Base-by-base conservation (phyloP, 176 grass and related monocot genomes). In the Cenchrus purpureus region DNA sequence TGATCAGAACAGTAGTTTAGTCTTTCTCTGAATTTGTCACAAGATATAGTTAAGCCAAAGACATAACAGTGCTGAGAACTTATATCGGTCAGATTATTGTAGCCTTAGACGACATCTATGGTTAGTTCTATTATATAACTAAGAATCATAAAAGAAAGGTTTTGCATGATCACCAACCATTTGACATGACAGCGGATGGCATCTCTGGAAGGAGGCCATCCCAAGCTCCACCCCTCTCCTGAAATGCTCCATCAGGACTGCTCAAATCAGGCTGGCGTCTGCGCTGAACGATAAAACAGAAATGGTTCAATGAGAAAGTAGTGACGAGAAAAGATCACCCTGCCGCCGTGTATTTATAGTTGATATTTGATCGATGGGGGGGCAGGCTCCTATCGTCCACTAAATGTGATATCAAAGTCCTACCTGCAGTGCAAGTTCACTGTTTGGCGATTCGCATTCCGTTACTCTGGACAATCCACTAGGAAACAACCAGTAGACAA, bases 151-250 rank as follows among this genome's bases (percentile, higher is more conserved):
- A 63, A 8, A 77, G 49, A 64, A 78, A 65, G 67, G n/a, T 10
- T 53, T 73, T 44, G 65, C 37, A 80, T 42, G 60, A 79, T 79
- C 87, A 92, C 92, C 90, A 76, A 92, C 92, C 90, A 76, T 79
- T 83, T 90, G 85, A 80, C 80, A 82, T 0, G 87, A 88, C 70
- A 94, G 16, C 1, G 92, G 88, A 72, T 85, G 89, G 77, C 92
- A 88, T 76, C 86, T 92, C 50, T 90, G 88, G 78, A 90, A 86
- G 45, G 88, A 78, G 54, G 89, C 76, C 76, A 71, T 83, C 78
- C 92, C 92, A 73, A 92, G 78, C 85, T 92, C 89, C 16, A 91
- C 82, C 46, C 90, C 88, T 68, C 50, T 94, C 86, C 78, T 91
- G 68, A 90, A 86, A 48, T 89, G 80, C 56, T 94, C 95, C 95